Conservation (phyloP, 2,329 filamentous ascomycete genomes). For the Decorospora gaudefroyi region DNA sequence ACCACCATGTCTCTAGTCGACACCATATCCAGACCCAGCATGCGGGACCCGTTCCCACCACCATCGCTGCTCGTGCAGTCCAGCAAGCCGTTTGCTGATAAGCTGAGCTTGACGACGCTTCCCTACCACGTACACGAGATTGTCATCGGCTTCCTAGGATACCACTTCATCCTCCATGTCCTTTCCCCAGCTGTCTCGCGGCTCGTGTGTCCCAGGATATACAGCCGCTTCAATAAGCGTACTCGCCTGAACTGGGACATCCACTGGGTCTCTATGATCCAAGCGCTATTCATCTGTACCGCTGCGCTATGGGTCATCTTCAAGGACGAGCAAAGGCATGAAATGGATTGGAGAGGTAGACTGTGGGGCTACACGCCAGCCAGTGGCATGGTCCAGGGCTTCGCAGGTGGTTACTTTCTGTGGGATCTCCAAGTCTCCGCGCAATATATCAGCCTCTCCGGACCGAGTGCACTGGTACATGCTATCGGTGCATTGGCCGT, state of each 20-base stretch:
- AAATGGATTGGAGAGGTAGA: constrained; percentile 69
- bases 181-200: constrained; percentile 70
- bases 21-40: constrained; percentile 47
- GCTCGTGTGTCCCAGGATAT: constrained; percentile 64
- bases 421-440: constrained; percentile 77
- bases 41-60: constrained; percentile 73
- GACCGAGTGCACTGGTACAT: constrained; percentile 74
- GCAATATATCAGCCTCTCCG: constrained; percentile 70
- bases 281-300: constrained; percentile 71
- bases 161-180: constrained; percentile 68
- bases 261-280: constrained; percentile 81
- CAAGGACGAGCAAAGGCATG: constrained; percentile 66
- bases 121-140: constrained; percentile 79
- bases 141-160: constrained; percentile 66
- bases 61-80: constrained; percentile 61
- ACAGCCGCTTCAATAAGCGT: constrained; percentile 63
- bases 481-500: constrained; percentile 73
- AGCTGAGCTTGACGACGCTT: constrained; percentile 66
- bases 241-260: constrained; percentile 81
- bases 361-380: constrained; percentile 78
- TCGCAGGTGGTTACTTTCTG: constrained; percentile 79
- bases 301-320: constrained; percentile 73
- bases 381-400: constrained; percentile 73
- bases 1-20: constrained; percentile 27
- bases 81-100: constrained; percentile 67